Conservation (phyloP, 2,329 filamentous ascomycete genomes). For the Fusarium torulosum region DNA sequence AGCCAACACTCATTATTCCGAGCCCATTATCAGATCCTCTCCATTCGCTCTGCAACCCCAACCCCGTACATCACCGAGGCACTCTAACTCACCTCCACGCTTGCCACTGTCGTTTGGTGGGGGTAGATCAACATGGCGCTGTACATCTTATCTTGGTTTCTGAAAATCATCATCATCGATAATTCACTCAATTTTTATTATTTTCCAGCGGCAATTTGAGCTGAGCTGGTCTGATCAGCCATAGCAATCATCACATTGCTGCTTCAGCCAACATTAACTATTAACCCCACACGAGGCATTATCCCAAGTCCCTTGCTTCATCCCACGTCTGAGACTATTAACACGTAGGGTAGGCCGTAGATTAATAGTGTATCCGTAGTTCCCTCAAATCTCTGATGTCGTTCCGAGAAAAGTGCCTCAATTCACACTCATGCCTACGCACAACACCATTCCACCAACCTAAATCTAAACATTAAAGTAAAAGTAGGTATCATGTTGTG, state of each 20-base stretch:
- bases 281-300: constrained; percentile 21
- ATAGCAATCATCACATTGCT: background rate
- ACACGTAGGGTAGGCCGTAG: background rate
- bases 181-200: constrained; percentile 18
- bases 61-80: background rate
- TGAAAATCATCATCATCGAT: constrained; percentile 38
- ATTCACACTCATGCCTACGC: background rate
- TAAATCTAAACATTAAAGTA: constrained; percentile 24
- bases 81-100: constrained; percentile 31
- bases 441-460: constrained; percentile 8
- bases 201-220: constrained; percentile 22
- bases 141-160: constrained; percentile 40
- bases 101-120: constrained; percentile 35
- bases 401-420: constrained; percentile 10
- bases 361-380: no score
- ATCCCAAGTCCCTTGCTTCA: constrained; percentile 16
- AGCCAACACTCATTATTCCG: constrained; percentile 44
- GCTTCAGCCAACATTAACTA: constrained; percentile 25
- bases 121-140: constrained; percentile 16
- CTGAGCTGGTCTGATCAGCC: constrained; percentile 16
- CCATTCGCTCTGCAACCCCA: constrained; percentile 32
- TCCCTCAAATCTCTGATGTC: no score
- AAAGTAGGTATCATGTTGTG: background rate
- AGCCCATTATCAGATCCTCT: constrained; percentile 37
- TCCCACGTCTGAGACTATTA: constrained; percentile 7